Percentiles rank a stretch among this genome's conserved stretches.
Conservation (phyloP, 1,284 basidiomycete genomes). For the Leccinum pachyderme region DNA sequence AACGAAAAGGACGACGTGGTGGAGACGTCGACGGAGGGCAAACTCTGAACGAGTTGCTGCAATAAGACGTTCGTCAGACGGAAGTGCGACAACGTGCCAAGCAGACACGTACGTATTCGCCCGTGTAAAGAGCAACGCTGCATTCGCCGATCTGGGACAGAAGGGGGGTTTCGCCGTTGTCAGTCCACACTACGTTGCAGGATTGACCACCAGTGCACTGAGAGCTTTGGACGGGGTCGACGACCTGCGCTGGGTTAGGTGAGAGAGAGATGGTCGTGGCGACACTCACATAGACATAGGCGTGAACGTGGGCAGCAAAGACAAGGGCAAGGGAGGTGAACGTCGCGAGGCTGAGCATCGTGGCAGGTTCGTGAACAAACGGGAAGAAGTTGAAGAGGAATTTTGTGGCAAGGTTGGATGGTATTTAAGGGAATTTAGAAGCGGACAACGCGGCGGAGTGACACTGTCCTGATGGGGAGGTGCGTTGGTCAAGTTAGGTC, state of each 20-base stretch:
- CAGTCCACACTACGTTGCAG: constrained; percentile 58
- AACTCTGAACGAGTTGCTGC: constrained; percentile 38
- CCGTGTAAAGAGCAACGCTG: constrained; percentile 53
- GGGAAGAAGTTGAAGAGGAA: not conserved
- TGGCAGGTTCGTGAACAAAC: not conserved
- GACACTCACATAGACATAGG: constrained; percentile 26
- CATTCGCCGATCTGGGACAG: constrained; percentile 48
- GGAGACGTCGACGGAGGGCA: constrained; percentile 40
- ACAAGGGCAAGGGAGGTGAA: constrained; percentile 23
- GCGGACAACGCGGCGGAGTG: constrained; percentile 20
- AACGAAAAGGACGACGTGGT: constrained; percentile 35
- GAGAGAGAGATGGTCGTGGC: fast-evolving
- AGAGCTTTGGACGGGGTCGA: constrained; percentile 41
- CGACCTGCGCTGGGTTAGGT: constrained; percentile 40
- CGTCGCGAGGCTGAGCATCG: constrained; percentile 15
- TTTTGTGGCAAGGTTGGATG: not conserved
- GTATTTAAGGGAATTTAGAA: constrained; percentile 31
- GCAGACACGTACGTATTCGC: constrained; percentile 40
- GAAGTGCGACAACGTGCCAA: not conserved
- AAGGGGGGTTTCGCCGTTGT: constrained; percentile 55
- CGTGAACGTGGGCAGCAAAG: constrained; percentile 17
- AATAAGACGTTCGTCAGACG: constrained; percentile 15
- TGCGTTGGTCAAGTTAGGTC: not conserved
- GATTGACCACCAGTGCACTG: constrained; percentile 50
- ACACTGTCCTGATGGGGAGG: constrained; percentile 9